phyloP scores from a whole-genome alignment of 2,329 filamentous ascomycete genomes.

The Fusarium sambucinum region DNA sequence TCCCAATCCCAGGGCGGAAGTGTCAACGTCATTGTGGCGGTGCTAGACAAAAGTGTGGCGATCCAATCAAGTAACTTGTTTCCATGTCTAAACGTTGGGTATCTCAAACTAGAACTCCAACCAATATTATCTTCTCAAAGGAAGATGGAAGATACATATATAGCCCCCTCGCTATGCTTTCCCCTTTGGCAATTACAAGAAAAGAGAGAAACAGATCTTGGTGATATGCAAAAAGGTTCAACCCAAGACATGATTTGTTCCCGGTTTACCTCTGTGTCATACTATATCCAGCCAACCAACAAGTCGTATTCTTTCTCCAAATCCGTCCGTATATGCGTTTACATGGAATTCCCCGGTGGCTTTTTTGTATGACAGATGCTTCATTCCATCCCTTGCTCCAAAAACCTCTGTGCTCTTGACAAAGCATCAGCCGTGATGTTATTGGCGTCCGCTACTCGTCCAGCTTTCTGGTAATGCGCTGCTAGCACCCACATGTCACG shows the following conservation, averaged over 20 bases:
- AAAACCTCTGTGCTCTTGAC: conserved; percentile 49
- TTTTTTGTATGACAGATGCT: conserved; percentile 1
- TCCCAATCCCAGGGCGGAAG: conserved; percentile 16
- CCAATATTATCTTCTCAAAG: conserved; percentile 13
- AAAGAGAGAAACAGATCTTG: not conserved
- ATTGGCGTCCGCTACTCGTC: conserved; percentile 47
- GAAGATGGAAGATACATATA: conserved; percentile 13
- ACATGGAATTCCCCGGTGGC: conserved; percentile 10
- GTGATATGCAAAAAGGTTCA: not conserved
- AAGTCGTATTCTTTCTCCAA: conserved; percentile 5
- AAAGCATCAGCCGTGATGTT: conserved; percentile 51
- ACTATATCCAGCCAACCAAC: conserved; percentile 19
- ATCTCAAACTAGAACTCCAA: conserved; percentile 38
- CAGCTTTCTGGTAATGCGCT: conserved; percentile 50
- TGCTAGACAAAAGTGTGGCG: conserved; percentile 47
- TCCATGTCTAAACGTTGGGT: conserved; percentile 31
- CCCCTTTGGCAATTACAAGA: not conserved
- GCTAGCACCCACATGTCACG: conserved; percentile 57
- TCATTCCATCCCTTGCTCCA: conserved; percentile 44
- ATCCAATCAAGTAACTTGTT: conserved; percentile 27
- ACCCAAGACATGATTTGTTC: not conserved
- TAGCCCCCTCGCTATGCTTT: conserved; percentile 24
- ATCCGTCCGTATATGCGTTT: not conserved
- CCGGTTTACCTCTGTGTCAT: conserved; percentile 7
- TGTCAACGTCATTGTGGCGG: conserved; percentile 61